Evolutionary conservation across 805 yeast genomes (phyloP).

Genomic region (Metschnikowia baotianmanensis): DNA sequence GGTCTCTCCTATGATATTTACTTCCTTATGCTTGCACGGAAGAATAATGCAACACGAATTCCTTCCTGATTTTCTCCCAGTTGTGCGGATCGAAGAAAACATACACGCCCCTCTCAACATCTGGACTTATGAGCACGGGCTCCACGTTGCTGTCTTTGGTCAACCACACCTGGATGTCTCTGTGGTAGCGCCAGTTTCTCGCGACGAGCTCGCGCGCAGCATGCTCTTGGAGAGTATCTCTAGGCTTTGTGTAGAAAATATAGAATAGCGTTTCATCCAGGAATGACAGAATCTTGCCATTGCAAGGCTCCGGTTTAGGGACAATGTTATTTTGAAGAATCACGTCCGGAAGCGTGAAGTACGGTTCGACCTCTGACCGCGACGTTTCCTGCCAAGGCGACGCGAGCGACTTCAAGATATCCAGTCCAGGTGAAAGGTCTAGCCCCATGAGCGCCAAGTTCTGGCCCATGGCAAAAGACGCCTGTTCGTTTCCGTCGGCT

Average conservation of each 20-base stretch:
- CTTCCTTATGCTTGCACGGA: constrained; percentile 26
- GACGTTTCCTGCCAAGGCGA: constrained; percentile 97
- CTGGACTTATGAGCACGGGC: constrained; percentile 74
- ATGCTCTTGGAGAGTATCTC: constrained; percentile 88
- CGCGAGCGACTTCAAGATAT: constrained; percentile 64
- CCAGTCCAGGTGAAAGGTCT: constrained; percentile 48
- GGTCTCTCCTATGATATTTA: too few relatives aligned
- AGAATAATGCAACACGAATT: constrained; percentile 53
- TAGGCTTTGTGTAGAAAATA: constrained; percentile 90
- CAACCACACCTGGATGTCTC: constrained; percentile 92
- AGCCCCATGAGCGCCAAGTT: constrained; percentile 69
- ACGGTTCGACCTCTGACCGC: constrained; percentile 86
- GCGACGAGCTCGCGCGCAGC: constrained; percentile 88
- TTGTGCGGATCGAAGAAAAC: constrained; percentile 92
- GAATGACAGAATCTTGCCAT: constrained; percentile 55
- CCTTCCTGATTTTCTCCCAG: constrained; percentile 90
- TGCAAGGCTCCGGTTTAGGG: constrained; percentile 44
- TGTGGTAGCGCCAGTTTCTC: constrained; percentile 96
- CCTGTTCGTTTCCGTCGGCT: constrained; percentile 61
- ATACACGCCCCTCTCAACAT: constrained; percentile 89
- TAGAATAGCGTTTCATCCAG: constrained; percentile 92
- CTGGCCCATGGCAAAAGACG: constrained; percentile 69
- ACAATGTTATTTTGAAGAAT: constrained; percentile 32
- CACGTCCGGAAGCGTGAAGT: constrained; percentile 58
- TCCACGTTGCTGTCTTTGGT: constrained; percentile 91